These are phyloP conservation scores for Stevia rebaudiana DNA, from an alignment of 140 eudicot genomes.

Conservation along the genomic window DNA sequence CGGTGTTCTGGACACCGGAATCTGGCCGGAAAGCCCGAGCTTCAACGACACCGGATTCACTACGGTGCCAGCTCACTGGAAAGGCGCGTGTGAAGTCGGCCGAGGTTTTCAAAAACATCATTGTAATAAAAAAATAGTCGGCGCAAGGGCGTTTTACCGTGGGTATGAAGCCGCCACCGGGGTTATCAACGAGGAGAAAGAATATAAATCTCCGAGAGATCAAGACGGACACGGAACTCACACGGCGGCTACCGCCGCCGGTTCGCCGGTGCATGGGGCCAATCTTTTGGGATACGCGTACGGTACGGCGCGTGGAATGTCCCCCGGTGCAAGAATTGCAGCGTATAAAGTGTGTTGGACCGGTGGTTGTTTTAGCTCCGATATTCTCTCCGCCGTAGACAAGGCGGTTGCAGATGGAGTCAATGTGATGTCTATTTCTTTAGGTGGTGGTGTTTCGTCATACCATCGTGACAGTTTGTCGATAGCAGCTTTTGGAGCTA, in stretches of 20 bases:
- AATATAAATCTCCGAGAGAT: constrained; percentile 80
- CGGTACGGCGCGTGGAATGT: constrained; percentile 91
- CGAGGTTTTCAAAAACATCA: constrained; percentile 53
- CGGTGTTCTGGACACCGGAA: constrained; percentile 86
- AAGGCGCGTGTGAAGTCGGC: constrained; percentile 71
- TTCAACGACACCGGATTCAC: constrained; percentile 70
- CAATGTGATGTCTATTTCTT: constrained; percentile 69
- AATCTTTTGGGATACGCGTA: constrained; percentile 77
- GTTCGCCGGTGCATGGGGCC: constrained; percentile 74
- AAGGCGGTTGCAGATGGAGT: constrained; percentile 86
- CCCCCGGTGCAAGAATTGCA: constrained; percentile 77
- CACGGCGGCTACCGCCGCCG: constrained; percentile 91
- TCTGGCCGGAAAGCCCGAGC: constrained; percentile 93
- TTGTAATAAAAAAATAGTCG: constrained; percentile 69
- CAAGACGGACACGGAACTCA: constrained; percentile 97
- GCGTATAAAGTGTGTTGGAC: constrained; percentile 93
- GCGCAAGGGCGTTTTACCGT: constrained; percentile 66
- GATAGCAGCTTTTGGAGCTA: constrained; percentile 84
- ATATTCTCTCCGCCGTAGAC: constrained; percentile 82
- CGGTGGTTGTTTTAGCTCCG: constrained; percentile 96
- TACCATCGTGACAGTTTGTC: constrained; percentile 76
- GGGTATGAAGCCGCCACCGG: constrained; percentile 93
- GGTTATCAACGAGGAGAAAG: constrained; percentile 57
- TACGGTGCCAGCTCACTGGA: constrained; percentile 56
- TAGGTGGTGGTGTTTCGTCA: constrained; percentile 90